Percentiles rank a stretch among this genome's conserved stretches.
These are phyloP conservation scores for Gynandropsis gynandra DNA, from an alignment of 345 rosid genomes.

Conservation along the genomic window DNA sequence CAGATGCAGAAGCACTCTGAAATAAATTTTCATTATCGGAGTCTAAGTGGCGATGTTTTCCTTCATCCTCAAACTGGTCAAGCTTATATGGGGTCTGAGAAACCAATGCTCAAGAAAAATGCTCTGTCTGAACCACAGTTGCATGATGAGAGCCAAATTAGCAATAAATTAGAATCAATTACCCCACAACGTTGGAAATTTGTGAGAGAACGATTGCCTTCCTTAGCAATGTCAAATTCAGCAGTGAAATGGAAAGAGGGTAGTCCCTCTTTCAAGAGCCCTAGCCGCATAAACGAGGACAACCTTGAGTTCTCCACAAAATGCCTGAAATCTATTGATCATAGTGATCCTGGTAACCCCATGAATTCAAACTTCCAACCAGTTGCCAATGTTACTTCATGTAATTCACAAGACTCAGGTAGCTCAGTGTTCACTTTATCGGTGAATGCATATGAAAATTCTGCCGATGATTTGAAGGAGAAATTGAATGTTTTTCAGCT, in stretches of 20 bases:
- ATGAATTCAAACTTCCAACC: slow-evolving; percentile 25
- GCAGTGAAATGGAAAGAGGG: slow-evolving; percentile 31
- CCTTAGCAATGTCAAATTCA: slow-evolving; percentile 30
- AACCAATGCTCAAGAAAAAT: slow-evolving; percentile 37
- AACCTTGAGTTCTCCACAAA: slow-evolving; percentile 23
- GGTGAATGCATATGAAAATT: slow-evolving; percentile 22
- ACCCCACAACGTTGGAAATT: slow-evolving; percentile 24
- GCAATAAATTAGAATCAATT: slow-evolving; percentile 29
- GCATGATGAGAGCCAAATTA: slow-evolving; percentile 34
- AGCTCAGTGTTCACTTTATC: slow-evolving; percentile 30
- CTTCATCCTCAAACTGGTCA: slow-evolving; percentile 21
- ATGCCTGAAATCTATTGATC: slow-evolving; percentile 21
- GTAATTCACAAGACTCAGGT: slow-evolving; percentile 34
- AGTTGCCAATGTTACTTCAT: slow-evolving; percentile 16
- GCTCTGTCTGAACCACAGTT: slow-evolving; percentile 50
- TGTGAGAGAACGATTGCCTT: slow-evolving; percentile 39
- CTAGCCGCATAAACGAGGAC: slow-evolving; percentile 12
- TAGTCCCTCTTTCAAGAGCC: slow-evolving; percentile 19
- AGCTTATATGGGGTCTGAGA: slow-evolving; percentile 25
- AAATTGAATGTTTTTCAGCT: slow-evolving; percentile 24
- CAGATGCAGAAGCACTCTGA: slow-evolving; percentile 27
- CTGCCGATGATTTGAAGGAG: slow-evolving; percentile 21
- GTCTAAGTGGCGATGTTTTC: slow-evolving; percentile 36
- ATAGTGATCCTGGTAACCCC: slow-evolving; percentile 19
- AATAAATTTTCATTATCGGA: slow-evolving; percentile 33